These are phyloP conservation scores for Passiflora organensis DNA, from an alignment of 345 rosid genomes.

Conservation along the genomic window DNA sequence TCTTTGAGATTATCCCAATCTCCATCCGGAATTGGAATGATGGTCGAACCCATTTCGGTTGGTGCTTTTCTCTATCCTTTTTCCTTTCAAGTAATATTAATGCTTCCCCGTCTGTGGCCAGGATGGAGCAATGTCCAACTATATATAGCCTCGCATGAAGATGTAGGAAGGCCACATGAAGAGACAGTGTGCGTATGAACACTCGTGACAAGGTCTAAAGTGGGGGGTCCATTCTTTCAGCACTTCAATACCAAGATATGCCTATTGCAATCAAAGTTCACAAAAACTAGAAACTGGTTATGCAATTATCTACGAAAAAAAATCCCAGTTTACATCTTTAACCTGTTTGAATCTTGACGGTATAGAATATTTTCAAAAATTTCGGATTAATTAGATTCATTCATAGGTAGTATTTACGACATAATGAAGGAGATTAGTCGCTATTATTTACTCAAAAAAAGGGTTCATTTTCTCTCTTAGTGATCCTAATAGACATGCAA, in stretches of 20 bases:
- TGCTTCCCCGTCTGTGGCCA: not conserved
- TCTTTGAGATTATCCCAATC: constrained; percentile 7
- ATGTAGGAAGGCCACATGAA: not conserved
- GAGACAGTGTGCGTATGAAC: not conserved
- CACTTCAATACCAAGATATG: constrained; percentile 12
- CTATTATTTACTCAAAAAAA: no score
- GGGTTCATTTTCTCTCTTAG: no score
- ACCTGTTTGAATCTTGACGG: no score
- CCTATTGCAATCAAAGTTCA: not conserved
- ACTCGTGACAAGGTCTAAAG: not conserved
- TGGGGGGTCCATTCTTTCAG: constrained; percentile 8
- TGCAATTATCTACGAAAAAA: constrained; percentile 5
- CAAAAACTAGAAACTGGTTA: not conserved
- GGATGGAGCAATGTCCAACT: constrained; percentile 1
- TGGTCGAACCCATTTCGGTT: constrained; percentile 31
- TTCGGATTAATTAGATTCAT: no score
- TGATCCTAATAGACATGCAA: constrained; percentile 40
- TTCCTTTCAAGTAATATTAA: not conserved
- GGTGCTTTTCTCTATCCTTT: not conserved
- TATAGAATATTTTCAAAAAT: no score
- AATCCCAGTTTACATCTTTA: no score
- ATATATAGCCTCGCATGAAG: constrained; percentile 7
- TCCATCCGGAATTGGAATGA: constrained; percentile 31
- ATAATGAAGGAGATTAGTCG: no score
- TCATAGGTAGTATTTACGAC: no score